Conservation (phyloP, 2,329 filamentous ascomycete genomes). For the Septoria linicola region DNA sequence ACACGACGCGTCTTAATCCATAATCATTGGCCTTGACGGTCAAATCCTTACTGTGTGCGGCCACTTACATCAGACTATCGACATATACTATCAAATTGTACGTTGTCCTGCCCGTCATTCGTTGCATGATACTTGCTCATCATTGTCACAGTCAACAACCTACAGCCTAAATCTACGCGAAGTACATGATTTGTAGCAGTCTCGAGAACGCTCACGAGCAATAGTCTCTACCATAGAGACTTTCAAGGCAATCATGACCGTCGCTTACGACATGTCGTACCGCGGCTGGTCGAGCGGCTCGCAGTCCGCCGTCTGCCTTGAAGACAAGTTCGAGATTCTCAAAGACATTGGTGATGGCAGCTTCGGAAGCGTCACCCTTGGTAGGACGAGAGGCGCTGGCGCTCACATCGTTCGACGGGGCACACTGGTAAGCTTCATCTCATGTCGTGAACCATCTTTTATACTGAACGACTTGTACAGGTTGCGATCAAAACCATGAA, state of each 20-base stretch:
- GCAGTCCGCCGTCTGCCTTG: slow-evolving; percentile 60
- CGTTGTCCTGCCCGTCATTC: neutral
- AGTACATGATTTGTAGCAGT: slow-evolving; percentile 32
- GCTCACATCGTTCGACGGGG: slow-evolving; percentile 84
- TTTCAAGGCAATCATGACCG: slow-evolving; percentile 62
- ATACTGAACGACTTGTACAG: slow-evolving; percentile 49
- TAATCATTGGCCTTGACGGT: slow-evolving; percentile 29
- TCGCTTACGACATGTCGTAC: slow-evolving; percentile 64
- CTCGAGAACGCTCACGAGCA: slow-evolving; percentile 20
- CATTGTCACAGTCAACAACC: slow-evolving; percentile 1
- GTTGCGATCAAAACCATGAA: slow-evolving; percentile 99
- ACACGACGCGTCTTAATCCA: slow-evolving; percentile 30
- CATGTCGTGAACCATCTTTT: neutral
- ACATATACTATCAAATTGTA: slow-evolving; percentile 6
- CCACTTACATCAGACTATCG: slow-evolving; percentile 3
- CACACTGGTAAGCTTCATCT: slow-evolving; percentile 67
- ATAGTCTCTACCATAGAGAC: slow-evolving; percentile 27
- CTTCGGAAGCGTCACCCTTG: slow-evolving; percentile 92
- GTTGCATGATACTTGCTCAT: neutral
- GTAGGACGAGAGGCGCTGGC: slow-evolving; percentile 86
- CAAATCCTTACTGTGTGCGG: slow-evolving; percentile 10
- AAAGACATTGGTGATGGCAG: slow-evolving; percentile 99
- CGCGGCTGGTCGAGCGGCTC: slow-evolving; percentile 58
- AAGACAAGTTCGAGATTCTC: slow-evolving; percentile 93
- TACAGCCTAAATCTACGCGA: slow-evolving; percentile 6